A percentile compares a stretch with the other conserved stretches of the same genome.
Evolutionary conservation across 805 yeast species (phyloP).

Genomic region (Yarrowia keelungensis): DNA sequence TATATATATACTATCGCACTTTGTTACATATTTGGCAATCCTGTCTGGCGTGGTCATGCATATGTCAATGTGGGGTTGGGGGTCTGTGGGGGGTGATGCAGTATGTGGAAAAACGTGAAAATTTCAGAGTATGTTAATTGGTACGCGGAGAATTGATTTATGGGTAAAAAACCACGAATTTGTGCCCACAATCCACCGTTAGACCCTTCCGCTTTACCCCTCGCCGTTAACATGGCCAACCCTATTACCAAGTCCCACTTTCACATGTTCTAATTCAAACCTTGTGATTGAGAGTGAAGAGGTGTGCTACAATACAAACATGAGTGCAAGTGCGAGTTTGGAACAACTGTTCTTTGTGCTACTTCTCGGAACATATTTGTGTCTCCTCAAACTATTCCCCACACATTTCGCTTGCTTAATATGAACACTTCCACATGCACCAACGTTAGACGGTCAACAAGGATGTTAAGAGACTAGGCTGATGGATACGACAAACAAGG

Average conservation of each 20-base stretch:
- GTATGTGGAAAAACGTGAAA: background rate
- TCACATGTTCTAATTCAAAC: constrained; percentile 2
- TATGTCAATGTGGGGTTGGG: constrained; percentile 1
- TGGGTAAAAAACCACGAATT: no score
- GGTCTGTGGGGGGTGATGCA: background rate
- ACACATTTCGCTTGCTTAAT: no score
- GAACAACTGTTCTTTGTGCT: no score
- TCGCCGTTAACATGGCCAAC: constrained; percentile 1
- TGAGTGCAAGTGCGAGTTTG: no score
- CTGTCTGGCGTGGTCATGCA: background rate
- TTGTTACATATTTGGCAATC: background rate
- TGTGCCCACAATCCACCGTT: background rate
- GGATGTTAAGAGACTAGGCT: background rate
- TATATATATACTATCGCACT: constrained; percentile 6
- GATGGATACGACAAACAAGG: constrained; percentile 11
- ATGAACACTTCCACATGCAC: background rate
- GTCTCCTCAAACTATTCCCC: no score
- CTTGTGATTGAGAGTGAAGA: background rate
- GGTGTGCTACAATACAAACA: background rate
- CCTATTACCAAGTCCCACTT: constrained; percentile 13
- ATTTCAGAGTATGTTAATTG: background rate
- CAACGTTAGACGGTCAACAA: constrained; percentile 1
- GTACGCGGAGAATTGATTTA: no score
- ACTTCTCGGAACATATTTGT: no score
- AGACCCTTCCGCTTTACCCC: background rate